Evolutionary conservation across 1,139 yeast species (phyloP), one percentile per base, ranked within the genome.

Genomic region (Pichia cactophila): DNA sequence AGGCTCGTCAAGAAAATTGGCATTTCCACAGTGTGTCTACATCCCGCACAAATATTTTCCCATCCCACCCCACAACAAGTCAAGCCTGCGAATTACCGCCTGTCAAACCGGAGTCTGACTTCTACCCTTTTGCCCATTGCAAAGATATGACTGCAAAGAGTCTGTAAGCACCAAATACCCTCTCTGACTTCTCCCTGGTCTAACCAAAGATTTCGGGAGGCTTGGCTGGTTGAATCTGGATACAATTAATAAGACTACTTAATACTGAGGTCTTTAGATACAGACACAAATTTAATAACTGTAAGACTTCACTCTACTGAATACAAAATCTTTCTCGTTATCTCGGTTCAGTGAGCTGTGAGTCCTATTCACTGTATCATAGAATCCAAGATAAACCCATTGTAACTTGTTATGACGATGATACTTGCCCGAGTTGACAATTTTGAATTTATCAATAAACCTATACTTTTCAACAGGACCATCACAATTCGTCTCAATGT

Each of bases 321-420:
- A 88, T 58, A 75, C 78, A 64, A 85, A 88, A 12, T 89, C 81
- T 59, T 82, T 83, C 61, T 88, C 96, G 59, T 86, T 85, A 44
- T 71, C 73, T 51, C 85, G 65, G 6, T 80, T 72, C 57, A 86
- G 81, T 16, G 71, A 71, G 20, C 77, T 73, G 14, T 69, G 65
- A 45, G 78, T 82, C 1, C 81, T 82, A 26, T 77, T 51, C 17
- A 52, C 47, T 14, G 50, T 45, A 56, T 85, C 75, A 28, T 77
- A 66, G 8, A 80, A 81, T 56, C 76, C 78, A 56, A 82, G 83
- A 37, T 67, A 69, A 7, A 73, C 61, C 96, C 96, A 88, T 43
- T 74, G 71, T 51, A 88, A 68, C 61, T 84, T 81, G 56, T 81
- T 81, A 58, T 81, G 88, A 55, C 74, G 75, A 53, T 67, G 68